Conservation (phyloP, 257 asterid species). For the Solanum stenotomum region DNA sequence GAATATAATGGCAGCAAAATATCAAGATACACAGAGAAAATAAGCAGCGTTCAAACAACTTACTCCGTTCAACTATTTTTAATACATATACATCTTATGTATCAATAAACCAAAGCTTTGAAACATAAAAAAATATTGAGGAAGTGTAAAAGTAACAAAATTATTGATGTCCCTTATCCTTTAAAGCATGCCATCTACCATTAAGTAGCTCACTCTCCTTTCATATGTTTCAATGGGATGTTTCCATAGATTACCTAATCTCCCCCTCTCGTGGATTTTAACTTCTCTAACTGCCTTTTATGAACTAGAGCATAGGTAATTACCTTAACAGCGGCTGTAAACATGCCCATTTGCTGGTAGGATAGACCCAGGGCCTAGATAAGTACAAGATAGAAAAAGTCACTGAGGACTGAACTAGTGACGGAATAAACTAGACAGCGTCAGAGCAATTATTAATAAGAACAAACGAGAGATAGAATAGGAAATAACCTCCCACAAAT, state of each 20-base stretch:
- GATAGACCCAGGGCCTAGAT: constrained; percentile 82
- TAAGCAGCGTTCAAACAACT: background rate
- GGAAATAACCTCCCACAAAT: constrained; percentile 83
- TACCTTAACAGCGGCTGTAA: constrained; percentile 95
- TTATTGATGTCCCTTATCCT: background rate
- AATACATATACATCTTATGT: background rate
- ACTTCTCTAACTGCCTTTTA: background rate
- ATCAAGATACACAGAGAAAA: background rate
- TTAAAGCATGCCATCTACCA: background rate
- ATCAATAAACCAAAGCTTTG: background rate
- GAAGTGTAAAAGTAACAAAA: background rate
- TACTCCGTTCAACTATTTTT: background rate
- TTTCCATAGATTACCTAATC: background rate
- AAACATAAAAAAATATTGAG: background rate
- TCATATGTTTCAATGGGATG: background rate
- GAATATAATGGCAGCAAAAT: background rate
- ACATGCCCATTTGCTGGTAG: constrained; percentile 91
- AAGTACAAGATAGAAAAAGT: constrained; percentile 11
- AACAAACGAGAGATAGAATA: background rate
- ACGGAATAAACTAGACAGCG: background rate
- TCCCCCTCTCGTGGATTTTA: background rate
- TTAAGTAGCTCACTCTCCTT: background rate
- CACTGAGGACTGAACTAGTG: background rate
- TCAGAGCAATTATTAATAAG: background rate
- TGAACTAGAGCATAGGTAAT: background rate